These are phyloP conservation scores for Lipomyces orientalis DNA, from an alignment of 805 yeast species.

Conservation along the genomic window DNA sequence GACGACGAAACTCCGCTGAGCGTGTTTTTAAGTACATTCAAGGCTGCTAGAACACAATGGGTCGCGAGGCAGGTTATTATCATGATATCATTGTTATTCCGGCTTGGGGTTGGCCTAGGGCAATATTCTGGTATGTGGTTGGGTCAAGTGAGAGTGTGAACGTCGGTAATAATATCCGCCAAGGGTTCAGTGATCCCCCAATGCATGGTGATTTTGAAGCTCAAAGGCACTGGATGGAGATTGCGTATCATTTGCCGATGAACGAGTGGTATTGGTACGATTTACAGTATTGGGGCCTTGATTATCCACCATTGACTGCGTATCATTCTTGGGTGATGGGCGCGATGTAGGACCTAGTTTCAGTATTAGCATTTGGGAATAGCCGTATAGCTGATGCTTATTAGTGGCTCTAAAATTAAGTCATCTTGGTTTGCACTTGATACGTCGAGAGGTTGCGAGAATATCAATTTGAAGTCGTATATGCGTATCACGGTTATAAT, in stretches of 20 bases:
- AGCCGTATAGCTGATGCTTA: neutral
- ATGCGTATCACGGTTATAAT: conserved; percentile 82
- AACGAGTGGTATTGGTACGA: conserved; percentile 88
- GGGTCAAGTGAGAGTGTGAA: neutral
- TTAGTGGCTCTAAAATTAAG: conserved; percentile 66
- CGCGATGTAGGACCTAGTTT: conserved; percentile 15
- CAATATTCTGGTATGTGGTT: conserved; percentile 72
- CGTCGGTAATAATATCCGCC: neutral
- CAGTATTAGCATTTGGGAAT: neutral
- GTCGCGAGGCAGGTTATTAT: conserved; percentile 74
- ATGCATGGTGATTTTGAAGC: conserved; percentile 97
- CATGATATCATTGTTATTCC: conserved; percentile 71
- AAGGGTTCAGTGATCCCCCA: conserved; percentile 58
- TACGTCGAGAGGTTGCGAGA: conserved; percentile 76
- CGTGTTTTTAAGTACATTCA: conserved; percentile 78
- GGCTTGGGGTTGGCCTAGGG: conserved; percentile 89
- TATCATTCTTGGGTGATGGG: conserved; percentile 87
- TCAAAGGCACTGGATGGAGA: conserved; percentile 97
- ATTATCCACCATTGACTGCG: conserved; percentile 96
- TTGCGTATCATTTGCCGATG: conserved; percentile 77
- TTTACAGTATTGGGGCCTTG: conserved; percentile 92
- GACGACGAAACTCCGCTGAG: conserved; percentile 66
- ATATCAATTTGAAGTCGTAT: conserved; percentile 68
- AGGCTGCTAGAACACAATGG: conserved; percentile 88
- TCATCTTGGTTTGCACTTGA: conserved; percentile 78